phyloP scores from a whole-genome alignment of 257 asterid genomes.

The Penstemon eatonii region DNA sequence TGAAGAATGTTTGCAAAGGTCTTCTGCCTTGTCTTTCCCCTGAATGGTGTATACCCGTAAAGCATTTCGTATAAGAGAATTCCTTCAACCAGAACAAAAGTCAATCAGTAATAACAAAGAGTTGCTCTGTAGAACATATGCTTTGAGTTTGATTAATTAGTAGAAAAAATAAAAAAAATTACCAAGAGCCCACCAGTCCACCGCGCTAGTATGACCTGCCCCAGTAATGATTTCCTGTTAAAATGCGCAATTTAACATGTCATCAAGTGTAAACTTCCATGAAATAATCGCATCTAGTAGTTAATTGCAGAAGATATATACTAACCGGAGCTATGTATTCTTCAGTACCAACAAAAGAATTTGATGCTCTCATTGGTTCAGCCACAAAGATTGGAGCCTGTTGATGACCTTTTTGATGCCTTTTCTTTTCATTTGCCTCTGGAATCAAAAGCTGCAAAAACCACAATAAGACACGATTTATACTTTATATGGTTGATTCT shows the following conservation, averaged over 20 bases:
- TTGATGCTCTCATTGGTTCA: slow-evolving; percentile 98
- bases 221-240: slow-evolving; percentile 88
- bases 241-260: slow-evolving; percentile 22
- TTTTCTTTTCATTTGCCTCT: slow-evolving; percentile 70
- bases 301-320: too few relatives aligned
- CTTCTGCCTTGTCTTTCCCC: slow-evolving; percentile 99
- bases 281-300: background rate
- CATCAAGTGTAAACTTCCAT: background rate
- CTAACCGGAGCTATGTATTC: slow-evolving; percentile 99
- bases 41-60: slow-evolving; percentile 92
- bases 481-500: slow-evolving; percentile 8
- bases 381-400: slow-evolving; percentile 86
- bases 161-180: slow-evolving; percentile 14
- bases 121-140: background rate
- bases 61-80: slow-evolving; percentile 91
- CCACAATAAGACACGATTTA: slow-evolving; percentile 19
- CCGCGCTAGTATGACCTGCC: slow-evolving; percentile 97
- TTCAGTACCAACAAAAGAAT: slow-evolving; percentile 96
- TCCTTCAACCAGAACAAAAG: slow-evolving; percentile 45
- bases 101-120: background rate
- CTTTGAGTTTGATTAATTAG: background rate
- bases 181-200: slow-evolving; percentile 99
- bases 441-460: slow-evolving; percentile 80
- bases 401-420: slow-evolving; percentile 48
- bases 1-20: slow-evolving; percentile 86